Base-by-base conservation (phyloP, 805 yeast species). In the Grigorovia yakushimaensis region DNA sequence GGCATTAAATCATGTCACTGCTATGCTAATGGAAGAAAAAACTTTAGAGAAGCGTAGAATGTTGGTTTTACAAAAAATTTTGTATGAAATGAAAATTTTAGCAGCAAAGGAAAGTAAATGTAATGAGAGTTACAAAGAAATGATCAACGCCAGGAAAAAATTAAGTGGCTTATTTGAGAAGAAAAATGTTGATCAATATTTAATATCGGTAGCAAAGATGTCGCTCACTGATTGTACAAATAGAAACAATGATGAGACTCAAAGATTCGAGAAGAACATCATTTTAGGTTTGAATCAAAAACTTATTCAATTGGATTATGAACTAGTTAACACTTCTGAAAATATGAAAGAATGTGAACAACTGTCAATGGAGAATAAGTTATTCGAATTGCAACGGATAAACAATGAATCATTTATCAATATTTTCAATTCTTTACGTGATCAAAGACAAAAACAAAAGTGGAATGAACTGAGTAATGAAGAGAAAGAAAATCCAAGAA, bases 251-350 rank as follows among this genome's bases (percentile, higher is more conserved):
- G 48, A 48, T 4, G 50, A 54, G 21, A 59, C 56, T 36, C 40
- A 47, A 3, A 54, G 54, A 37, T 61, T 57, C 43, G 58, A 61
- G 41, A 50, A 53, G 17, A 52, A 59, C 7, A 49, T 62, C 3
- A 51, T 58, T 2, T 48, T 54, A 2, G 53, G 55, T 5, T 54
- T 61, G 39, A 54, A 64, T 44, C 56, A 56, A 45, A 30, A 54
- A 27, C 57, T 59, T 39, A 54, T 54, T 38, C 56, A 57, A 15
- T 48, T 60, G 0, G 57, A 55, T 21, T 53, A 57, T n/a, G 59
- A 54, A 23, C 53, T 53, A 38, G 57, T 56, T 42, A 59, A 59
- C 21, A 51, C 18, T 11, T 33, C 37, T 33, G 37, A 33, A 33
- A 3, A 33, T 33, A 33, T 33, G 37, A 13, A 33, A 33, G 17